Conservation (phyloP, 1,284 basidiomycete species). For the Rhodotorula glutinis region DNA sequence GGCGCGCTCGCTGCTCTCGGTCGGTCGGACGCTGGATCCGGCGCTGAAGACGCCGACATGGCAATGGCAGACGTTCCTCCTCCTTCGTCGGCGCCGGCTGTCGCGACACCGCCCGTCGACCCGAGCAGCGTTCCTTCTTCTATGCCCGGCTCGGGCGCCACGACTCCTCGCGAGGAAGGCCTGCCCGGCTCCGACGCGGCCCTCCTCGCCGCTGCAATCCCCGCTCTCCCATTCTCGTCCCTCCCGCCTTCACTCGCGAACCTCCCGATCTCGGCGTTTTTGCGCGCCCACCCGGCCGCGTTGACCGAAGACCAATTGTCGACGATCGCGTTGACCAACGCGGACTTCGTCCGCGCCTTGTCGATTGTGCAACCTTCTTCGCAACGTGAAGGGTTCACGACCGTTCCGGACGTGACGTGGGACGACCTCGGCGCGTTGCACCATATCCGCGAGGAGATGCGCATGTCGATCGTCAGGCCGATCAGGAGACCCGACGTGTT, state of each 20-base stretch:
- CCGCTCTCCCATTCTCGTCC: constrained; percentile 53
- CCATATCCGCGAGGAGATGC: constrained; percentile 79
- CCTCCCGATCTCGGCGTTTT: constrained; percentile 80
- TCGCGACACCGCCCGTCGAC: background rate
- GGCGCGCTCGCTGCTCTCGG: constrained; percentile 15
- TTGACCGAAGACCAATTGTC: constrained; percentile 74
- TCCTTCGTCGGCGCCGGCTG: background rate
- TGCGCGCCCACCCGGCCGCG: constrained; percentile 76
- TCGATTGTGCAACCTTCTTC: constrained; percentile 89
- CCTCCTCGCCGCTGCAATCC: constrained; percentile 19
- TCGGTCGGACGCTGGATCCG: background rate
- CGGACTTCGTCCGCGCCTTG: constrained; percentile 76
- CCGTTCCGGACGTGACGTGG: constrained; percentile 94
- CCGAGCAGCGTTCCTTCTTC: background rate
- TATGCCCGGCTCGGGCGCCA: background rate
- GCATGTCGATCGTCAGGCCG: constrained; percentile 96
- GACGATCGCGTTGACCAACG: constrained; percentile 60
- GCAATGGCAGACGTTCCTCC: constrained; percentile 37
- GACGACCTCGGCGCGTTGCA: constrained; percentile 89
- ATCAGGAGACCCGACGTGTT: constrained; percentile 88
- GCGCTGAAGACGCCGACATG: constrained; percentile 42
- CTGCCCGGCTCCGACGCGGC: background rate
- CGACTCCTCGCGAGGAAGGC: constrained; percentile 7
- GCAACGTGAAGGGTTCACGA: constrained; percentile 95
- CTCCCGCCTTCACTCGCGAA: constrained; percentile 51